Evolutionary conservation across 768 basidiomycete species (phyloP).

Genomic region (Asterophora lycoperdoides): DNA sequence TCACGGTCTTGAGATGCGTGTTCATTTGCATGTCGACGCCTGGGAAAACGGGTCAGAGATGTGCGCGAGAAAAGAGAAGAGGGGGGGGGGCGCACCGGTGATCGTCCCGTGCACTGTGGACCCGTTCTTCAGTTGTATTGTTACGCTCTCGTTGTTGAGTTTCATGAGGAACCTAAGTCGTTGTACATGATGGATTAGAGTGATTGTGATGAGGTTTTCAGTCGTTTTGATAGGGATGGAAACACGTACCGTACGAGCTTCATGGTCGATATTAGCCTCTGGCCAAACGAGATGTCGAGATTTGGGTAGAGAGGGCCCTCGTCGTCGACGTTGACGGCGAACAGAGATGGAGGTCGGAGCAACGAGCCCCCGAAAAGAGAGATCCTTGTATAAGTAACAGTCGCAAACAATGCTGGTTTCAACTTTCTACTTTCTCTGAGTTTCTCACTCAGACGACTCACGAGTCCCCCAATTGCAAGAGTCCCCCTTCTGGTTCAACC

Average conservation of each 20-base stretch:
- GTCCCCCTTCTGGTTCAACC: too few relatives aligned
- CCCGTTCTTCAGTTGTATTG: slow-evolving; percentile 97
- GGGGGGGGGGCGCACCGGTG: slow-evolving; percentile 59
- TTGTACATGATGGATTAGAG: slow-evolving; percentile 2
- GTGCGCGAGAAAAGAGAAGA: neutral
- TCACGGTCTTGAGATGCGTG: slow-evolving; percentile 96
- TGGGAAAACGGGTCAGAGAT: slow-evolving; percentile 26
- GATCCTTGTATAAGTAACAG: too few relatives aligned
- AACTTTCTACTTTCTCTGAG: too few relatives aligned
- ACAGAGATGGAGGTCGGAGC: slow-evolving; percentile 12
- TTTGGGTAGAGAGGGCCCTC: slow-evolving; percentile 1
- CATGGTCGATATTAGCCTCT: slow-evolving; percentile 38
- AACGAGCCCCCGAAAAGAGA: neutral
- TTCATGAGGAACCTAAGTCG: slow-evolving; percentile 92
- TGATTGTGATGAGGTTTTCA: slow-evolving; percentile 1
- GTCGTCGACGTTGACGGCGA: slow-evolving; percentile 14
- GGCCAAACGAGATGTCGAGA: neutral
- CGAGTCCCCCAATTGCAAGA: too few relatives aligned
- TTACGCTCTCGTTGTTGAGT: slow-evolving; percentile 98
- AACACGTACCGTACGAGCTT: slow-evolving; percentile 74
- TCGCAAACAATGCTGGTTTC: too few relatives aligned
- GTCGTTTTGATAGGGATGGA: slow-evolving; percentile 5
- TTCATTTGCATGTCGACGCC: slow-evolving; percentile 99
- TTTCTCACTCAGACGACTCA: too few relatives aligned
- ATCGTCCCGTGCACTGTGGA: slow-evolving; percentile 94